Percentiles rank a stretch among this genome's conserved stretches.
Conservation (phyloP, 1,139 yeast genomes). For the Suhomyces coccinellae region DNA sequence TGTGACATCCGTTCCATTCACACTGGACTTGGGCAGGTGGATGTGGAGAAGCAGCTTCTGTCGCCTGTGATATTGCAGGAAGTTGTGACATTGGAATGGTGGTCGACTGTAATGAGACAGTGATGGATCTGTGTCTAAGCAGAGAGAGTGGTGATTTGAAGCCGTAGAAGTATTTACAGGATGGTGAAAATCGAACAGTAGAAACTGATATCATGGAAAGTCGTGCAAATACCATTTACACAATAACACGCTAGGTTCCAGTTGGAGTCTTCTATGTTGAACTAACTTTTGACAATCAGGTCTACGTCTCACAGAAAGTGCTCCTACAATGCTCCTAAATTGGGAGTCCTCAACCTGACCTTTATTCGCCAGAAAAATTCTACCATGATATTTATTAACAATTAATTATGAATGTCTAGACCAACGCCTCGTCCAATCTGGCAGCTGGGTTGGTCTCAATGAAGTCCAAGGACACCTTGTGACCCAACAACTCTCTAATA, state of each 20-base stretch:
- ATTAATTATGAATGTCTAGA: conserved; percentile 15
- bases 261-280: too few relatives aligned
- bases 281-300: too few relatives aligned
- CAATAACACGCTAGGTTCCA: too few relatives aligned
- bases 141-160: too few relatives aligned
- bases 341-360: too few relatives aligned
- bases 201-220: too few relatives aligned
- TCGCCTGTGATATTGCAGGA: neutral
- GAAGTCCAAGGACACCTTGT: conserved; percentile 89
- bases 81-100: neutral
- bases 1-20: conserved; percentile 38
- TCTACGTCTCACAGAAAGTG: too few relatives aligned
- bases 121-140: too few relatives aligned
- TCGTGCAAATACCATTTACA: too few relatives aligned
- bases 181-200: too few relatives aligned
- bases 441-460: conserved; percentile 97
- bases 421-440: conserved; percentile 70
- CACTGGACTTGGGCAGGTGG: conserved; percentile 19
- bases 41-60: neutral
- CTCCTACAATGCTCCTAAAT: too few relatives aligned
- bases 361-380: neutral
- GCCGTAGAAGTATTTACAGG: too few relatives aligned
- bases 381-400: conserved; percentile 3
- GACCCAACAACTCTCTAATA: conserved; percentile 93
- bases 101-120: neutral